Base-by-base conservation (phyloP, 495 filamentous ascomycete genomes). In the Astrocystis sublimbata region DNA sequence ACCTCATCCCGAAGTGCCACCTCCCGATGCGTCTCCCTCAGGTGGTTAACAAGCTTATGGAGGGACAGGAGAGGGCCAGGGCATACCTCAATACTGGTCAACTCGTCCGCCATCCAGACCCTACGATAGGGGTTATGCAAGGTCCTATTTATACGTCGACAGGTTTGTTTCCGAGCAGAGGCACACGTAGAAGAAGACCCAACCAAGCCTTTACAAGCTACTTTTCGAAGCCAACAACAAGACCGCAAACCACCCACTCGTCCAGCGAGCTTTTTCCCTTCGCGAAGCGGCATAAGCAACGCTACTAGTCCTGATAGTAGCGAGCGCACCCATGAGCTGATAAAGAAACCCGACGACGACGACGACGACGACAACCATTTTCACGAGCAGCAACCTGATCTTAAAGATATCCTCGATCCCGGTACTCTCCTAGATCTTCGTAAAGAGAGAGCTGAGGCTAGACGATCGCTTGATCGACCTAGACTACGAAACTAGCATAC, bases 121-220 rank as follows among this genome's bases (percentile, higher is more conserved):
- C 64, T 1, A 74, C 68, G 0, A 66, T 81, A 19, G 81, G 81
- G 19, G 76, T 67, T 4, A 68, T 83, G 2, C 76, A 85, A 43
- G 81, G 81, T 0, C 73, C 73, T 0, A 70, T 72, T 10, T 85
- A 84, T 47, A 41, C 63, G 0, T 68, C 73, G 10, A 76, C 75
- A 0, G 65, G 67, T 7, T 65, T 79, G 2, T 79, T n/a, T 70
- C 53, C 51, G 73, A 4, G 33, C 31, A n/a, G 75, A 82, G 43
- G 71, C 72, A 0, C 82, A 85, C 45, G 36, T 75, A 0, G 54
- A 75, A 6, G 64, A 65, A 4, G 71, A 81, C 43, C 60, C 66
- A 0, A 36, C 31, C 21, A 63, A 61, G 26, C 76, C 75, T 17
- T 66, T 84, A 64, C 76, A 17, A 69, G 65, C 24, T 30, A 31